Percentiles rank a stretch among this genome's conserved stretches.
Conservation (phyloP, 2,329 filamentous ascomycete genomes). For the Cadophora sp. region DNA sequence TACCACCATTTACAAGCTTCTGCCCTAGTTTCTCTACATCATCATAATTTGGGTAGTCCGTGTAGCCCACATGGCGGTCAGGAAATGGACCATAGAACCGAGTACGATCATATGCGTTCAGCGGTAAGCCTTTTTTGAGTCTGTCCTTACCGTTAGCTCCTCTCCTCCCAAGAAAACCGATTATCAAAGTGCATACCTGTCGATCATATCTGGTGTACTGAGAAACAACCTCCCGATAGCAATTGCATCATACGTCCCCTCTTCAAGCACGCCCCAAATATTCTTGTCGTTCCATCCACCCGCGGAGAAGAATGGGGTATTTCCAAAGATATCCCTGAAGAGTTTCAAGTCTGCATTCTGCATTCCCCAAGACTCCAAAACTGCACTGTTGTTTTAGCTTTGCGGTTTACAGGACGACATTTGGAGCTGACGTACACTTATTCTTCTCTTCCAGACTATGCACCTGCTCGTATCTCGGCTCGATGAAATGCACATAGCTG, state of each 20-base stretch:
- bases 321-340: slow-evolving; percentile 58
- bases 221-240: slow-evolving; percentile 55
- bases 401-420: background rate
- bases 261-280: slow-evolving; percentile 55
- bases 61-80: slow-evolving; percentile 46
- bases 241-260: slow-evolving; percentile 54
- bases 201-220: slow-evolving; percentile 56
- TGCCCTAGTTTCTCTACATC: slow-evolving; percentile 30
- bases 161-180: background rate
- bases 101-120: slow-evolving; percentile 51
- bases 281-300: slow-evolving; percentile 61
- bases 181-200: slow-evolving; percentile 34
- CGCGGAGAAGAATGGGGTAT: slow-evolving; percentile 61
- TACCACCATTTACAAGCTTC: slow-evolving; percentile 19
- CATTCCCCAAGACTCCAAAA: slow-evolving; percentile 56
- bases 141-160: slow-evolving; percentile 32
- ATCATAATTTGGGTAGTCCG: slow-evolving; percentile 45
- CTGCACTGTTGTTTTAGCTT: slow-evolving; percentile 21
- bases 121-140: slow-evolving; percentile 48
- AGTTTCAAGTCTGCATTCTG: slow-evolving; percentile 51
- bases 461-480: slow-evolving; percentile 60
- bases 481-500: slow-evolving; percentile 64
- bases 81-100: slow-evolving; percentile 52
- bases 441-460: slow-evolving; percentile 56
- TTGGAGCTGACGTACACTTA: slow-evolving; percentile 39